Evolutionary conservation across 176 grass and related monocot species (phyloP).

Genomic region (Pharus latifolius): DNA sequence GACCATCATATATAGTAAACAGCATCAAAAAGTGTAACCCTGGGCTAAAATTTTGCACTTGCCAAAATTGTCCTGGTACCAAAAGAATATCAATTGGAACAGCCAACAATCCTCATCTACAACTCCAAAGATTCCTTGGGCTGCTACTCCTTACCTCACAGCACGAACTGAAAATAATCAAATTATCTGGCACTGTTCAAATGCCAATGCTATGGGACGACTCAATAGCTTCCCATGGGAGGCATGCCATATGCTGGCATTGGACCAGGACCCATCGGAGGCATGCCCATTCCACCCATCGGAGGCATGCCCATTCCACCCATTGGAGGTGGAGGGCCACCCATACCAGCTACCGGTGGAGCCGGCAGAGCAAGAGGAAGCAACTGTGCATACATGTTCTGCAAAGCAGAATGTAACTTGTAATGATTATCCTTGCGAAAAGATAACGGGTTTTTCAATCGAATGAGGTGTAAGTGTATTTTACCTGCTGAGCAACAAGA

Average conservation of each 20-base stretch:
- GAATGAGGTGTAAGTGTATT: not conserved
- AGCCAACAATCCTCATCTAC: constrained; percentile 27
- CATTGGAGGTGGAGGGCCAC: constrained; percentile 49
- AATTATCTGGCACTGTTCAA: not conserved
- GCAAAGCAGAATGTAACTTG: constrained; percentile 20
- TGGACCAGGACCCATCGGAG: constrained; percentile 53
- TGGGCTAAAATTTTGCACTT: constrained; percentile 9
- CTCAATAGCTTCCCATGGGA: constrained; percentile 84
- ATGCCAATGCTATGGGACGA: not conserved
- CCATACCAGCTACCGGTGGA: constrained; percentile 71
- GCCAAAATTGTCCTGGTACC: constrained; percentile 39
- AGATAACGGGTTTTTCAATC: not conserved
- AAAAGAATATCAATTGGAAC: constrained; percentile 42
- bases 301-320: constrained; percentile 80
- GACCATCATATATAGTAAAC: not conserved
- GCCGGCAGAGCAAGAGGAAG: constrained; percentile 88
- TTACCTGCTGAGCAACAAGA: constrained; percentile 85
- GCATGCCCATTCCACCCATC: constrained; percentile 74
- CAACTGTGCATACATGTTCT: constrained; percentile 96
- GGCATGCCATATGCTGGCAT: too few relatives aligned
- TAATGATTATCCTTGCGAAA: not conserved
- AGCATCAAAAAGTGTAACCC: constrained; percentile 13
- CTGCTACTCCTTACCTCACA: not conserved
- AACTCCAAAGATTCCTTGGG: not conserved
- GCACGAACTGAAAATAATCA: not conserved